Conservation (phyloP, 441 rosid genomes). For the Raphanus hybrid region DNA sequence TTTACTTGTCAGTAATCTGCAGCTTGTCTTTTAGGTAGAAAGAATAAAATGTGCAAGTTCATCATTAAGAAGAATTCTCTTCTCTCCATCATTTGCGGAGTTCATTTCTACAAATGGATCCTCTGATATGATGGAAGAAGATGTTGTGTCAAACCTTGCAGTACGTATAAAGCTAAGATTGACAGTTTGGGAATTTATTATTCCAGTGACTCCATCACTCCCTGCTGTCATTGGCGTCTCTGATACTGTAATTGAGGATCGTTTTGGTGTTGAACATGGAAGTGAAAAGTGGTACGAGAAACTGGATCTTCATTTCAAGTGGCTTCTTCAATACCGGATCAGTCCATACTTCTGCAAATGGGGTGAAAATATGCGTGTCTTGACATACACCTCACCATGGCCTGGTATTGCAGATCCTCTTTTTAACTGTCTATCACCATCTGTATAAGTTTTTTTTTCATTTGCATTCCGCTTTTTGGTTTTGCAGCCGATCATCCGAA, state of each 20-base stretch:
- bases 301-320: conserved; percentile 81
- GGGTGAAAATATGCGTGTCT: conserved; percentile 95
- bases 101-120: conserved; percentile 78
- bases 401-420: conserved; percentile 59
- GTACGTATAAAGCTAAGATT: conserved; percentile 77
- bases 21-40: conserved; percentile 68
- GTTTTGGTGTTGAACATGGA: conserved; percentile 89
- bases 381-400: conserved; percentile 95
- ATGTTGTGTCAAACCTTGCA: conserved; percentile 81
- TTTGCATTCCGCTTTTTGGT: conserved; percentile 29
- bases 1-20: conserved; percentile 44
- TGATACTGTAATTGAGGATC: conserved; percentile 97
- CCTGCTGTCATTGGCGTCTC: conserved; percentile 98
- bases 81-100: conserved; percentile 87
- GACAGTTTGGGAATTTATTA: conserved; percentile 92
- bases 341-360: conserved; percentile 96
- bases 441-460: neutral
- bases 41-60: conserved; percentile 78
- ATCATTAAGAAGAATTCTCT: conserved; percentile 80
- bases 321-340: conserved; percentile 94
- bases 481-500: conserved; percentile 84
- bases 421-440: conserved; percentile 12
- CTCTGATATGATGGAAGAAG: conserved; percentile 94
- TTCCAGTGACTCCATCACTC: conserved; percentile 91
- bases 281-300: conserved; percentile 82